Evolutionary conservation across 768 basidiomycete genomes (phyloP), one percentile per base, ranked within the genome.

Genomic region (Serendipita sp.): DNA sequence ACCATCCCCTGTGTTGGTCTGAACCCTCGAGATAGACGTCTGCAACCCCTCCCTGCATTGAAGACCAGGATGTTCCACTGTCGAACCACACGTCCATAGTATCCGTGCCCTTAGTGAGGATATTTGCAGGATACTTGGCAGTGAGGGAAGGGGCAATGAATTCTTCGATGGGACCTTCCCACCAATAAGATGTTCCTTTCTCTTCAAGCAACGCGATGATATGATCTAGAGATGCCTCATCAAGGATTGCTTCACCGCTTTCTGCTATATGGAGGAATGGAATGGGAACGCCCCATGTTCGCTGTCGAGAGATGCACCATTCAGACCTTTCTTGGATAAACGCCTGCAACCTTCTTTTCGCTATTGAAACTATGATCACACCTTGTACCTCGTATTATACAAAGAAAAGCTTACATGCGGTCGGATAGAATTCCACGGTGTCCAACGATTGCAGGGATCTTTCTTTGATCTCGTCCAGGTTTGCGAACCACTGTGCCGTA

Each of bases 61-160:
- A 80, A 1, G 90, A 85, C 95, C 95, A 99, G 2, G 93, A 89
- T 2, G 88, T 85, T 3, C 95, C 95, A 69, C 91, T 94, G 74
- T 99, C 95, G 68, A 97, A 98, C 95, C 95, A 99, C 15, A 99
- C 95, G 72, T 99, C 95, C 85, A 98, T 92, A 2, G 95, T 99
- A 71, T 99, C 95, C 2, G 82, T 85, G 6, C 93, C 87, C 72
- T 91, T 93, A 53, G 76, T 74, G 83, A 86, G 93, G 0, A 73
- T 73, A 6, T 66, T 64, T 0, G 46, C 27, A 29, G 65, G 23
- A 33, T 43, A 18, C n/a, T 77, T 74, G 60, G 77, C 75, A 3
- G 73, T 71, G 18, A 88, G 77, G 55, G 79, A 76, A 0, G 83
- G 80, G 8, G 86, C 81, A 3, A 95, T 75, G 73, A 99, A 96